Base-by-base conservation (phyloP, 2,329 filamentous ascomycete species). In the Cercospora janseana region DNA sequence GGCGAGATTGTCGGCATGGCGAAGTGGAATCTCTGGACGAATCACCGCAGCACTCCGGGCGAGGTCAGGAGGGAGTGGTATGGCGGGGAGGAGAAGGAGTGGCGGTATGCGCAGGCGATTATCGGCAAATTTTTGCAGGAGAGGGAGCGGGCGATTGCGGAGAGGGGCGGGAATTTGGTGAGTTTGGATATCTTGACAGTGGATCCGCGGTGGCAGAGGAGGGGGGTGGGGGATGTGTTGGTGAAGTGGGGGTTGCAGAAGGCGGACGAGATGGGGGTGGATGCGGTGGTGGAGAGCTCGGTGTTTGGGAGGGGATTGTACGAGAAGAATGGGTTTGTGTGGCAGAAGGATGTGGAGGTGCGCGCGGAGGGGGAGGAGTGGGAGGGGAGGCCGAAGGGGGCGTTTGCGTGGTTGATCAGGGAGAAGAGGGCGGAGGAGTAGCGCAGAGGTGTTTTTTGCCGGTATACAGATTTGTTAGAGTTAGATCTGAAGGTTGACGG, bases 281-380 rank as follows among this genome's bases (percentile, higher is more conserved):
- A 62, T 29, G 57, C 63, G 15, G 56, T 66, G 7, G 64, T 67
- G 24, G 64, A 67, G 56, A 63, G 61, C 42, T 62, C 60, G 18
- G 43, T 55, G 13, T 62, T 46, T 49, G 64, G 63, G 7, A 63
- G 59, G 41, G 56, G 61, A 2, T 44, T 64, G 35, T 67, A 67
- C 32, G 55, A 62, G 57, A 65, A 66, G 60, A 55, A 65, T 45
- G 64, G 64, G 8, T 67, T 62, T 40, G 52, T 59, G 5, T 65
- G 62, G 41, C 41, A 60, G 15, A 63, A 61, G 48, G 55, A 63
- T 51, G 56, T 60, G 4, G 21, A 20, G 7, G 43, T 47, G 4
- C 28, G 61, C 4, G 38, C 51, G 10, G 46, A 56, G n/a, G 53
- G 55, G 12, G 52, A 29, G 15, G 46, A 49, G 38, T 32, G 44